Evolutionary conservation across 2,329 filamentous ascomycete species (phyloP).

Genomic region (Calonectria ilicicola): DNA sequence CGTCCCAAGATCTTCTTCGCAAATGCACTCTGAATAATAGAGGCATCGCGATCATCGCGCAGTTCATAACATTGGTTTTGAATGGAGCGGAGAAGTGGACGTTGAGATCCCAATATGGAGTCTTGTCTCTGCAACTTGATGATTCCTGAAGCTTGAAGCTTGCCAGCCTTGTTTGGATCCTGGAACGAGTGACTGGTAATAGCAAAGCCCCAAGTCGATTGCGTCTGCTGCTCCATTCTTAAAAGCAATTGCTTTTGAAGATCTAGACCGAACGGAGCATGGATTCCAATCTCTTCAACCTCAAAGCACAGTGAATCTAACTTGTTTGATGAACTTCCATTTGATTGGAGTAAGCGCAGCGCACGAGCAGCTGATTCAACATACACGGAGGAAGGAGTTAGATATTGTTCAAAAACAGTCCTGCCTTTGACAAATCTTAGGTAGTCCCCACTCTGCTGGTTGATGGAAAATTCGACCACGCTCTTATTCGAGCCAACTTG

Average conservation of each 20-base stretch:
- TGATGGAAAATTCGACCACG: not conserved
- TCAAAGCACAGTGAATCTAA: not conserved
- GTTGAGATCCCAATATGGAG: not conserved
- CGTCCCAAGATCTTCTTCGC: not conserved
- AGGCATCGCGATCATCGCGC: not conserved
- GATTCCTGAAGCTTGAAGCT: not conserved
- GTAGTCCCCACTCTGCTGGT: not conserved
- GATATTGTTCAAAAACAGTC: not conserved
- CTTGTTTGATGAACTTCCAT: not conserved
- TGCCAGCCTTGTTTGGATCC: not conserved
- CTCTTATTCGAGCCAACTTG: not conserved
- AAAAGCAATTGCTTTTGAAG: not conserved
- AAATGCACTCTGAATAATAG: not conserved
- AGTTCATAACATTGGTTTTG: not conserved
- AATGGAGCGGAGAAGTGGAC: not conserved
- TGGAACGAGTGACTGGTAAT: not conserved
- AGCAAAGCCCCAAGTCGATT: not conserved
- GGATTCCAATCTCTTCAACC: not conserved
- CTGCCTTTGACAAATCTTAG: not conserved
- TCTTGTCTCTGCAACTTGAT: not conserved
- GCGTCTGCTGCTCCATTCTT: not conserved
- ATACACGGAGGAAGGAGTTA: not conserved
- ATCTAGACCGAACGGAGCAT: not conserved
- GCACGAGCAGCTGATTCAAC: not conserved
- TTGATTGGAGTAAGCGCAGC: not conserved